phyloP scores from a whole-genome alignment of 208 protist genomes.

The Borovskyia barvae region DNA sequence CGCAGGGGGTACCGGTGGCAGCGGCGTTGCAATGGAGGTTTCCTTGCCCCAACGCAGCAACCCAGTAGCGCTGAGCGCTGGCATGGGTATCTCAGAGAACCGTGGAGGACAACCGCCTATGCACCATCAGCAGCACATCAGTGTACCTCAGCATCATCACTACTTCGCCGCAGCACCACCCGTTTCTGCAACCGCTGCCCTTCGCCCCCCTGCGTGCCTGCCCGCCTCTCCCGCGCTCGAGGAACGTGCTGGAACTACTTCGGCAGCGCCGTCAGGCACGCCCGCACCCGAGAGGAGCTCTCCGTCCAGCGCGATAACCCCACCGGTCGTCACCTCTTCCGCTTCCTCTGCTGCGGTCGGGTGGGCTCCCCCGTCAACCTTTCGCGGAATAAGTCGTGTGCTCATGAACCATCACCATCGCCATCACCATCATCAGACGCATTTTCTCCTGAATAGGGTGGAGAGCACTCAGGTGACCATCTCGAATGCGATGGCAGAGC shows the following conservation, averaged over 20 bases:
- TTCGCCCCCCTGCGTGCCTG: neutral
- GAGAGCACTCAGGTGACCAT: too few relatives aligned
- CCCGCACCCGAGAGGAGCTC: neutral
- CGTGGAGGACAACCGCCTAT: slow-evolving; percentile 10
- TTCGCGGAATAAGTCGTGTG: slow-evolving; percentile 17
- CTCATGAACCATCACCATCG: slow-evolving; percentile 32
- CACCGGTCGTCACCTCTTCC: neutral
- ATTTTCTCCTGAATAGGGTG: slow-evolving; percentile 10
- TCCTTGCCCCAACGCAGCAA: neutral
- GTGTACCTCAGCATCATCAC: slow-evolving; percentile 25
- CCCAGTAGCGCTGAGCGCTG: neutral
- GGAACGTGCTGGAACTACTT: slow-evolving; percentile 3
- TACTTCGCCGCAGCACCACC: slow-evolving; percentile 3
- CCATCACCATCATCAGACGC: slow-evolving; percentile 29
- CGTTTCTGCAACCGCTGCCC: neutral
- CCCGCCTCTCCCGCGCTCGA: neutral
- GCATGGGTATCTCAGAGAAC: slow-evolving; percentile 4
- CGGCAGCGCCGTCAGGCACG: neutral
- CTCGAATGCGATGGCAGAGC: too few relatives aligned
- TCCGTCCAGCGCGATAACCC: neutral
- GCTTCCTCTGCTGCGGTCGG: neutral
- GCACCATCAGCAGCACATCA: slow-evolving; percentile 30
- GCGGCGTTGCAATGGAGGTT: neutral
- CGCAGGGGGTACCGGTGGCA: neutral
- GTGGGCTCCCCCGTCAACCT: neutral